Percentiles rank a stretch among this genome's conserved stretches.
Evolutionary conservation across 2,329 filamentous ascomycete genomes (phyloP).

Genomic region (Pseudogymnoascus sp.): DNA sequence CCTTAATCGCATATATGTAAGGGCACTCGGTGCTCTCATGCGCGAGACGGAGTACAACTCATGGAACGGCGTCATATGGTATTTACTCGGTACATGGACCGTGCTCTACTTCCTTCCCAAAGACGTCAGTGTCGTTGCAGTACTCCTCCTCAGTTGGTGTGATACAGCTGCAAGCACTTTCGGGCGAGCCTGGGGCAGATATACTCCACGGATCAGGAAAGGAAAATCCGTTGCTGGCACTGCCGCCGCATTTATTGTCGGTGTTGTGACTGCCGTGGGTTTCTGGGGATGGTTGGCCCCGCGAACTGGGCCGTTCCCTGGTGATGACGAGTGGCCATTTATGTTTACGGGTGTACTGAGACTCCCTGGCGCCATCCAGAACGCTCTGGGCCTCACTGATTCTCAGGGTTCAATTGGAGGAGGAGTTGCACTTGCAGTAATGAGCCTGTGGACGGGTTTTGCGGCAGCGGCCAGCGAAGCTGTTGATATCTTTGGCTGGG

Average conservation of each 20-base stretch:
- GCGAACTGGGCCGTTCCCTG: constrained; percentile 54
- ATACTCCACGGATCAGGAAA: constrained; percentile 74
- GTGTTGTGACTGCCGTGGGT: constrained; percentile 70
- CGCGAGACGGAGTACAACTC: constrained; percentile 89
- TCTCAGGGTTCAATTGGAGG: constrained; percentile 58
- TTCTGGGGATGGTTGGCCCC: constrained; percentile 89
- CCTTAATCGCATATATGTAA: constrained; percentile 84
- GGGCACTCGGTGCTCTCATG: constrained; percentile 81
- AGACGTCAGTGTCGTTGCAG: constrained; percentile 81
- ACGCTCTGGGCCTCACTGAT: constrained; percentile 52
- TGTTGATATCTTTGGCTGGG: constrained; percentile 85
- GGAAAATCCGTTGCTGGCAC: constrained; percentile 92
- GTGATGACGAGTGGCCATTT: constrained; percentile 61
- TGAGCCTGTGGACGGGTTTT: constrained; percentile 84
- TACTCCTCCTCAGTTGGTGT: constrained; percentile 92
- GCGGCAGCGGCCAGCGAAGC: constrained; percentile 85
- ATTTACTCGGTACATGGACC: constrained; percentile 81
- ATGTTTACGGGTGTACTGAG: constrained; percentile 73
- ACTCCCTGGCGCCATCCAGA: constrained; percentile 54
- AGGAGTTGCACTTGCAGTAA: constrained; percentile 62
- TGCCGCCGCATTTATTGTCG: constrained; percentile 72
- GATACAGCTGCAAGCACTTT: constrained; percentile 96
- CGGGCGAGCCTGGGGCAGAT: constrained; percentile 78
- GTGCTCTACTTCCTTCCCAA: constrained; percentile 86
- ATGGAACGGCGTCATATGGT: constrained; percentile 97